A percentile compares a stretch with the other conserved stretches of the same genome.
phyloP scores from a whole-genome alignment of 2,329 filamentous ascomycete species.

The Aaosphaeria pasadenensis region DNA sequence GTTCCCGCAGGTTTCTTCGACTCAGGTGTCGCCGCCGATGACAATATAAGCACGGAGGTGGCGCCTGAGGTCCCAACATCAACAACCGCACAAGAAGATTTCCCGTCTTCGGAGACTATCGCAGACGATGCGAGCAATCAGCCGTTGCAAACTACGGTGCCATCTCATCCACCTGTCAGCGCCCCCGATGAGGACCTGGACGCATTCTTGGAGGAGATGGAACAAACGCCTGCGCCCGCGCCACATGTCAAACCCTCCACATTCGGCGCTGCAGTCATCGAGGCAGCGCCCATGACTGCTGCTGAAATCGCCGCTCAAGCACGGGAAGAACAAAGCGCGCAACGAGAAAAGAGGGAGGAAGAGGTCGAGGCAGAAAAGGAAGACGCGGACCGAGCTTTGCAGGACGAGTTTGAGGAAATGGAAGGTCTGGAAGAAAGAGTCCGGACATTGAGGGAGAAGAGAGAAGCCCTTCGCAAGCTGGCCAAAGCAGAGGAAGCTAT shows the following conservation, averaged over 20 bases:
- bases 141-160: slow-evolving; percentile 5
- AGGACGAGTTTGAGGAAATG: slow-evolving; percentile 52
- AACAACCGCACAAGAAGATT: not conserved
- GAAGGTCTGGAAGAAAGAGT: slow-evolving; percentile 46
- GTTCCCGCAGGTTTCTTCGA: slow-evolving; percentile 38
- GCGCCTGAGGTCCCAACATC: slow-evolving; percentile 3
- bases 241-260: slow-evolving; percentile 55
- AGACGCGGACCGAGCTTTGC: slow-evolving; percentile 43
- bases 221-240: slow-evolving; percentile 79
- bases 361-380: slow-evolving; percentile 49
- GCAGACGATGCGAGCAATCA: slow-evolving; percentile 2
- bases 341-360: slow-evolving; percentile 40
- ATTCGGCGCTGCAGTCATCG: slow-evolving; percentile 39
- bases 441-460: slow-evolving; percentile 43
- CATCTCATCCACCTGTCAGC: too few species aligned
- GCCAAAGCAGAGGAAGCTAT: slow-evolving; percentile 7
- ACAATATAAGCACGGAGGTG: slow-evolving; percentile 3
- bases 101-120: slow-evolving; percentile 2
- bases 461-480: slow-evolving; percentile 40
- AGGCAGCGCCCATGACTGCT: slow-evolving; percentile 45
- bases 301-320: slow-evolving; percentile 47
- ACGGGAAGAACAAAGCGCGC: slow-evolving; percentile 42
- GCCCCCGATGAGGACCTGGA: slow-evolving; percentile 51
- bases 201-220: slow-evolving; percentile 51
- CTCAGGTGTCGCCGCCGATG: slow-evolving; percentile 12